Evolutionary conservation across 805 yeast genomes (phyloP).

Genomic region (Lipomyces spencermartinsiae): DNA sequence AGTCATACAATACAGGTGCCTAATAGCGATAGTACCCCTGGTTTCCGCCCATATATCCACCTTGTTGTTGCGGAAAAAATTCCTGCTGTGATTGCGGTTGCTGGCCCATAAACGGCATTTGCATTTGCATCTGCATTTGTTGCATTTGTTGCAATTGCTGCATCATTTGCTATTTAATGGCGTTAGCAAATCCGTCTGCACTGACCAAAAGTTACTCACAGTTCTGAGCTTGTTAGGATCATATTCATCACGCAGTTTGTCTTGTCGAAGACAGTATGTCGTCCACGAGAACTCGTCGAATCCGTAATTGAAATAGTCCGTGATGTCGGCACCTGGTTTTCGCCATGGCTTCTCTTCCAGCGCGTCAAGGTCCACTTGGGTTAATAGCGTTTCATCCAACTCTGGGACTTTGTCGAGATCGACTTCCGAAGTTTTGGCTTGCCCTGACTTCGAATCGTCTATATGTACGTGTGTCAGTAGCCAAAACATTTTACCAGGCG

Average conservation of each 20-base stretch:
- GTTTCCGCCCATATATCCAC: conserved; percentile 9
- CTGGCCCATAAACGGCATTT: conserved; percentile 30
- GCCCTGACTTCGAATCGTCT: conserved; percentile 18
- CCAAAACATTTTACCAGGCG: conserved; percentile 30
- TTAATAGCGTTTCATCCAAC: conserved; percentile 80
- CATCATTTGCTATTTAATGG: conserved; percentile 30
- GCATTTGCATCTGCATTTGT: conserved; percentile 26
- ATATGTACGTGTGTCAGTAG: neutral
- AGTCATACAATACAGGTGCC: neutral
- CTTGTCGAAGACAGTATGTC: conserved; percentile 88
- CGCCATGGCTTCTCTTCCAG: conserved; percentile 98
- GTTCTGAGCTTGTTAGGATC: conserved; percentile 78
- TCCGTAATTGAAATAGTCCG: conserved; percentile 96
- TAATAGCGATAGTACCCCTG: conserved; percentile 12
- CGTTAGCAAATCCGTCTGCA: neutral
- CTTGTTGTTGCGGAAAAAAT: conserved; percentile 19
- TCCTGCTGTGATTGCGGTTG: conserved; percentile 8
- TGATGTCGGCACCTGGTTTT: conserved; percentile 91
- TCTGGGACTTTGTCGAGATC: conserved; percentile 78
- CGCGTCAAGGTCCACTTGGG: conserved; percentile 77
- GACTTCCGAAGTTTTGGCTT: conserved; percentile 48
- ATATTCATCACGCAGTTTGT: conserved; percentile 76
- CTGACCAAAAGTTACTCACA: conserved; percentile 7
- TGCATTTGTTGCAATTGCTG: conserved; percentile 30
- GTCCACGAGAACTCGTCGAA: conserved; percentile 97